Base-by-base conservation (phyloP, 2,329 filamentous ascomycete species). In the Ascomycota sp. region DNA sequence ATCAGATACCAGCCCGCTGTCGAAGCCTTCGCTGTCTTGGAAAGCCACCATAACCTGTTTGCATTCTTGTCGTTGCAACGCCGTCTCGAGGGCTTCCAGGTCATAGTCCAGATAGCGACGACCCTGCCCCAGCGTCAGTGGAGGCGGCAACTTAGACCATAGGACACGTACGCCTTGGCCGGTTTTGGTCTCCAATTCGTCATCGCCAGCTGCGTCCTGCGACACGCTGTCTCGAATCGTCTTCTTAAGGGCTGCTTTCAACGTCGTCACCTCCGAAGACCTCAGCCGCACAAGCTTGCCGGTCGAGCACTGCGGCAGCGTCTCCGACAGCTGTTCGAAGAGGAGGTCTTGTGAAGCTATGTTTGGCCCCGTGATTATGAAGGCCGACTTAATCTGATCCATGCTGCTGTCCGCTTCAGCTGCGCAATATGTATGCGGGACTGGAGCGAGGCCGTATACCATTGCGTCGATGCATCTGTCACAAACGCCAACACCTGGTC, bases 11-110 rank as follows among this genome's bases (percentile, higher is more conserved):
- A 89, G 53, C 25, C 58, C 57, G 32, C 69, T 69, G 43, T 84
- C 79, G 46, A 89, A 84, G 0, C 75, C 79, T 52, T 89, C 81
- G 40, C 77, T 82, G 46, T 89, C 80, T 48, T 83, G 75, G 38
- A 89, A 72, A 0, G 76, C 71, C 33, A 91, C 59, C 34, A 81
- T 64, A 8, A 86, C 65, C 42, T 71, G 69, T 29, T 64, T 53
- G 25, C 63, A 64, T 21, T 53, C 50, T 28, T 65, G 62, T 7
- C 60, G 55, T 37, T 59, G 61, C 10, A 72, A 59, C 50, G 67
- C 72, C 24, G 67, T 62, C 39, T 72, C 57, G 25, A 89, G 53
- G 21, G 76, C 70, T 43, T 79, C 74, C 11, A 89, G 62, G 45
- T 89, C 81, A 48, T 86, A 89, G 43, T 80, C 76, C 2, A 86